These are phyloP conservation scores for Cordyceps farinosa DNA, from an alignment of 2,329 filamentous ascomycete genomes.

Conservation along the genomic window DNA sequence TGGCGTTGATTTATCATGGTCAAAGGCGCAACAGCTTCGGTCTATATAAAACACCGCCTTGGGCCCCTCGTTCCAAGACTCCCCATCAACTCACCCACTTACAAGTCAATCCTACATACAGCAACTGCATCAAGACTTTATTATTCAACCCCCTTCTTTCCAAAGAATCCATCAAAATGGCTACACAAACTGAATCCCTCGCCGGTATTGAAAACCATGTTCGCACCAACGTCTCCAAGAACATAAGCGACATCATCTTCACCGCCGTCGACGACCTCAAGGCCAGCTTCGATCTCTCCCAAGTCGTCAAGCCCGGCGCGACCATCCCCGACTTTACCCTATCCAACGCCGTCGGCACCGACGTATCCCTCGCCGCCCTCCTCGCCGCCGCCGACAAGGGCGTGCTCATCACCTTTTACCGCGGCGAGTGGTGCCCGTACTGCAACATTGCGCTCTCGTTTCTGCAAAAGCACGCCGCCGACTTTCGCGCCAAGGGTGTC, in stretches of 20 bases:
- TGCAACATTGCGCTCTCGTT: conserved; percentile 39
- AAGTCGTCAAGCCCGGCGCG: conserved; percentile 32
- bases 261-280: conserved; percentile 12
- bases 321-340: conserved; percentile 34
- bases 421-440: conserved; percentile 44
- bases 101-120: neutral
- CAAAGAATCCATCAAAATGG: neutral
- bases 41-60: neutral
- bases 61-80: neutral
- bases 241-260: conserved; percentile 12
- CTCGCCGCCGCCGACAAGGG: conserved; percentile 26
- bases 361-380: conserved; percentile 31
- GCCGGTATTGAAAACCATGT: conserved; percentile 9
- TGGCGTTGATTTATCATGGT: neutral
- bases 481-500: conserved; percentile 36
- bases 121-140: neutral
- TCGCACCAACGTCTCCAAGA: conserved; percentile 11
- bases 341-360: conserved; percentile 32
- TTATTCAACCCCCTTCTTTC: neutral
- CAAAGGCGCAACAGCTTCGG: neutral
- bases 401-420: conserved; percentile 44
- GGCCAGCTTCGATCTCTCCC: conserved; percentile 24
- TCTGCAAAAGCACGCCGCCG: conserved; percentile 34
- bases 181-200: conserved; percentile 15
- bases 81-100: neutral